Evolutionary conservation across 371 early-diverging fungal genomes (phyloP), one percentile per base, ranked within the genome.

Genomic region (Umbelopsis sp.): DNA sequence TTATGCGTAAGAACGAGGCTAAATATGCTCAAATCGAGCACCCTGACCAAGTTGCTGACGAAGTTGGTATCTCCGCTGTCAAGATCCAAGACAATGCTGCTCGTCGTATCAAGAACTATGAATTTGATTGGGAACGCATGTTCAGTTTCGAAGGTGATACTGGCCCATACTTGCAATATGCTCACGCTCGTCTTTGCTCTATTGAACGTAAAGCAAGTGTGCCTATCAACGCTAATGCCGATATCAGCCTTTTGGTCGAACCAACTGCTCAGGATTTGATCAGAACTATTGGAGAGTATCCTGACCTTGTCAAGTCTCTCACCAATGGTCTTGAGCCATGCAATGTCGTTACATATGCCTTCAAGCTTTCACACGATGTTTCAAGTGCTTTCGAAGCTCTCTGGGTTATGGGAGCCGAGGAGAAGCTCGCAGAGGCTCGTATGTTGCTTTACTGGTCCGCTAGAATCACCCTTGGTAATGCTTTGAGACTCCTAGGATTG

Each of bases 81-180:
- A 89, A 94, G 82, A 87, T 99, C 50, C 99, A 99, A 84, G 99
- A 99, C 77, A 96, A 99, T 86, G 78, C 91, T 32, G 97, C 99
- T 45, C 93, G 93, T 75, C 92, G 99, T 74, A 85, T 96, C 76
- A 97, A 96, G 86, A 98, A 99, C 87, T 99, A 99, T 76, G 92
- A 91, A 52, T 99, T 99, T 79, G 90, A 97, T 80, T 95, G 96
- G 92, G 86, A 87, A 69, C 92, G 97, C 69, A 97, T 99, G 93
- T 92, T 97, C 77, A 88, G 92, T 68, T 98, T 97, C 75, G 98
- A 98, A 80, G 99, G 99, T 65, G 98, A 98, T 78, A 99, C 99
- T 63, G 99, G 99, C 18, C 99, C 99, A 50, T 99, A 99, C 82
- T 87, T 99, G 22, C 99, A 99, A 87, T 99, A 94, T 77, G 95